phyloP scores from a whole-genome alignment of 2,329 filamentous ascomycete genomes.

The Didymella lethalis region DNA sequence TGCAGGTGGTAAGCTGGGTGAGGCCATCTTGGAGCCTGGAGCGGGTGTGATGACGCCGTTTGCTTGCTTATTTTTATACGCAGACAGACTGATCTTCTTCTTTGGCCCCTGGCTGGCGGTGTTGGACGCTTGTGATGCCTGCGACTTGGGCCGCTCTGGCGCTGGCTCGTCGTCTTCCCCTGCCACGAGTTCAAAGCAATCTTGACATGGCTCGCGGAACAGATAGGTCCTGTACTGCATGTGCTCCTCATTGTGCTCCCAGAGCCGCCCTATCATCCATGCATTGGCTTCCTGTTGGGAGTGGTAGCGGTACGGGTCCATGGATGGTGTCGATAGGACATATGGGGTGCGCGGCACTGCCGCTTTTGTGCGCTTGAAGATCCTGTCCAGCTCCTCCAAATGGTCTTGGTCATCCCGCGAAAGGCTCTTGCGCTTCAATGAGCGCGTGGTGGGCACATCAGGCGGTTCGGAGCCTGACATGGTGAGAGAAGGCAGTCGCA shows the following conservation, averaged over 20 bases:
- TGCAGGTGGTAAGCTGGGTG: slow-evolving; percentile 35
- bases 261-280: slow-evolving; percentile 61
- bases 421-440: slow-evolving; percentile 39
- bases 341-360: slow-evolving; percentile 56
- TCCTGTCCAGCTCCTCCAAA: slow-evolving; percentile 51
- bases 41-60: slow-evolving; percentile 42
- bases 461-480: slow-evolving; percentile 46
- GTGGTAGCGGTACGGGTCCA: slow-evolving; percentile 54
- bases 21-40: slow-evolving; percentile 43
- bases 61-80: slow-evolving; percentile 66
- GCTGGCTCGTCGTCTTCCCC: slow-evolving; percentile 62
- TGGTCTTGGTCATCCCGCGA: slow-evolving; percentile 47
- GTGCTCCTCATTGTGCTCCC: slow-evolving; percentile 63
- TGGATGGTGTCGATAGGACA: slow-evolving; percentile 57
- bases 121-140: slow-evolving; percentile 35
- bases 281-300: slow-evolving; percentile 51
- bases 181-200: slow-evolving; percentile 58
- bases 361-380: slow-evolving; percentile 55
- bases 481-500: slow-evolving; percentile 20
- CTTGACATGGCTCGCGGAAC: slow-evolving; percentile 62
- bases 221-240: slow-evolving; percentile 70
- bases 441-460: slow-evolving; percentile 36
- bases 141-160: slow-evolving; percentile 50
- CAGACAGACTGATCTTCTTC: slow-evolving; percentile 69
- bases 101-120: slow-evolving; percentile 57